Evolutionary conservation across 1,139 yeast species (phyloP), one percentile per base, ranked within the genome.

Genomic region (Candida glucosophila): DNA sequence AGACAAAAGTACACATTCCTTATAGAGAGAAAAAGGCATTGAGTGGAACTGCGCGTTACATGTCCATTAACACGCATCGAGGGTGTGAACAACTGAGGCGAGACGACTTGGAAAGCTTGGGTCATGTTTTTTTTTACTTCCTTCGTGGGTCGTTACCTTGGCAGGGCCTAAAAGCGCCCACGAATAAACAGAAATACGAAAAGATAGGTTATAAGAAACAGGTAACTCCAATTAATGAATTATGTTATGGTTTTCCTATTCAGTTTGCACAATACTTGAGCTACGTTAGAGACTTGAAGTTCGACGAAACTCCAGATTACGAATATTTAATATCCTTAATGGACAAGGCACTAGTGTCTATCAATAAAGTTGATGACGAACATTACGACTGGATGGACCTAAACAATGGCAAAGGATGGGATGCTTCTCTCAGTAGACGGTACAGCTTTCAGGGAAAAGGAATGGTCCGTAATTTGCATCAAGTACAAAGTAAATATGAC

Each of bases 351-450:
- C 42, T 59, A 33, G 36, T 44, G 6, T 49, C 59, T 3, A 47
- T 57, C 14, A 59, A 52, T 8, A 42, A 36, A 6, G 40, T 39
- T 20, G 75, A 69, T 20, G 86, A 77, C 48, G 80, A 76, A 11
- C 78, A 77, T 43, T 80, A 77, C 43, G 92, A 80, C 48, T 80
- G 92, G 92, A 78, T 79, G 88, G 77, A 76, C 40, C 56, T 80
- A 39, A 80, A 80, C 43, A 77, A 77, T 24, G 92, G 92, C 28
- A 70, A 72, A 45, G 92, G 92, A 21, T 80, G 90, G 90, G 92
- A 80, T 53, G 72, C 80, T 15, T 60, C 80, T 5, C 71, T 79
- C 36, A 80, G 79, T 48, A 80, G 78, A 47, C 80, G 79, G 49
- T 85, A 90, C 30, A 80, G 80, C 41, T 54, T 80, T 33, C 90